phyloP scores from a whole-genome alignment of 306 rosid genomes.

The Vicia sativa region DNA sequence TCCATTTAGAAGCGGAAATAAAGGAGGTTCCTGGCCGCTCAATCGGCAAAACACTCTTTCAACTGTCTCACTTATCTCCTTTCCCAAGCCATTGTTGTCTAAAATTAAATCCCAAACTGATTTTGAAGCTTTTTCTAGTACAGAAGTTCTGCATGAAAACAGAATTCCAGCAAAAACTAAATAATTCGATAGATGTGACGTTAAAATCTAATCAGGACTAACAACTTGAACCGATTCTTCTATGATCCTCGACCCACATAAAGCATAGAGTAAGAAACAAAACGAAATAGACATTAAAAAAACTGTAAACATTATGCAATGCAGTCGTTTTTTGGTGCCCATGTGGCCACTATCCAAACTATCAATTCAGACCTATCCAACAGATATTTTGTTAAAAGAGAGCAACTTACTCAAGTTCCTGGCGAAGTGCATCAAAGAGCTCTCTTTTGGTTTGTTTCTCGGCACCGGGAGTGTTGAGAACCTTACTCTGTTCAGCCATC shows the following conservation, averaged over 20 bases:
- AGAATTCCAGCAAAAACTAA: constrained; percentile 29
- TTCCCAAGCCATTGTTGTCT: constrained; percentile 77
- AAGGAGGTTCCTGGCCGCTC: constrained; percentile 87
- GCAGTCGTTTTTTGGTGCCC: constrained; percentile 4
- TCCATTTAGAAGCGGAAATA: constrained; percentile 60
- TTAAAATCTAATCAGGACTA: constrained; percentile 33
- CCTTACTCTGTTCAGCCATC: constrained; percentile 97
- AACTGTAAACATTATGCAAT: background rate
- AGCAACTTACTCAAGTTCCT: constrained; percentile 93
- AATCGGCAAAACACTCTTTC: constrained; percentile 87
- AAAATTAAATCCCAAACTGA: constrained; percentile 95
- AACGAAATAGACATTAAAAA: constrained; percentile 3
- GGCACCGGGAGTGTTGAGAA: constrained; percentile 91
- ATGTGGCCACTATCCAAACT: background rate
- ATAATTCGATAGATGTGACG: too few species aligned
- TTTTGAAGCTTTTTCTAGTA: constrained; percentile 93
- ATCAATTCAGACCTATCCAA: constrained; percentile 3
- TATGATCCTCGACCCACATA: constrained; percentile 8
- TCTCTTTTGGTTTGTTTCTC: constrained; percentile 96
- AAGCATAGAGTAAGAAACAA: constrained; percentile 14
- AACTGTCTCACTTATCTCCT: constrained; percentile 82
- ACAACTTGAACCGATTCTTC: constrained; percentile 20
- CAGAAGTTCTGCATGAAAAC: constrained; percentile 69
- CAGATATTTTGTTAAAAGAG: too few species aligned
- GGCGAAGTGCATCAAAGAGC: constrained; percentile 82